Conservation (phyloP, 352 stramenopile species). For the Globisporangium canariense region DNA sequence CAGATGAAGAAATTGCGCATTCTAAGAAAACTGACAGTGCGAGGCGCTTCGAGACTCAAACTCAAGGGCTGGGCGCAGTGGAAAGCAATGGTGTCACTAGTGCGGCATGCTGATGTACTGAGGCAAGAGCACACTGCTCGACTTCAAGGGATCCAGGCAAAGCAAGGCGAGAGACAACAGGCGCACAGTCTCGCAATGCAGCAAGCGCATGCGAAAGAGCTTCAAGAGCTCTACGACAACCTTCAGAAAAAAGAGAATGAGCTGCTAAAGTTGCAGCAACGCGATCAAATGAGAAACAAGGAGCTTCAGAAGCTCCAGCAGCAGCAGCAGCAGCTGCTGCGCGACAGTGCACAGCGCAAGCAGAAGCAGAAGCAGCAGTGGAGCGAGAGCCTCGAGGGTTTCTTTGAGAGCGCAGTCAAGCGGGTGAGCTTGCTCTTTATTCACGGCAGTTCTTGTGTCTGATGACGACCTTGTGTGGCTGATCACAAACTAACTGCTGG, state of each 20-base stretch:
- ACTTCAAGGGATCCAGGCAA: background rate
- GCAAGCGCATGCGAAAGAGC: conserved; percentile 18
- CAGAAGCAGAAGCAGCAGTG: conserved; percentile 12
- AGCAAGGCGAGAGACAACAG: conserved; percentile 6
- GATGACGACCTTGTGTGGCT: background rate
- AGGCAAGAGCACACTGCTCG: background rate
- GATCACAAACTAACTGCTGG: no score
- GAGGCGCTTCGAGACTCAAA: conserved; percentile 1
- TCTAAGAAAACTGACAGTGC: conserved; percentile 8
- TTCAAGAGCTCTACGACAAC: conserved; percentile 21
- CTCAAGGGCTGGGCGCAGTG: conserved; percentile 15
- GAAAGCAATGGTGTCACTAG: background rate
- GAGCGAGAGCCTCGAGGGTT: conserved; percentile 30
- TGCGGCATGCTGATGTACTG: background rate
- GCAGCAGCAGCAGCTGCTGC: conserved; percentile 15
- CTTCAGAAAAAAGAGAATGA: conserved; percentile 25
- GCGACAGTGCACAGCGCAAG: conserved; percentile 13
- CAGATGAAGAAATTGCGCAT: background rate
- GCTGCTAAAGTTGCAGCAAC: conserved; percentile 8
- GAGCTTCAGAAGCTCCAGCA: conserved; percentile 14
- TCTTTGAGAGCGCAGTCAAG: conserved; percentile 31
- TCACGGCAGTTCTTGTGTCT: background rate
- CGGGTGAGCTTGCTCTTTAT: conserved; percentile 6
- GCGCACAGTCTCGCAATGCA: conserved; percentile 5
- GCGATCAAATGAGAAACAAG: background rate